Evolutionary conservation across 1,284 basidiomycete genomes (phyloP), one percentile per base, ranked within the genome.

Genomic region (Trametes hirsuta): DNA sequence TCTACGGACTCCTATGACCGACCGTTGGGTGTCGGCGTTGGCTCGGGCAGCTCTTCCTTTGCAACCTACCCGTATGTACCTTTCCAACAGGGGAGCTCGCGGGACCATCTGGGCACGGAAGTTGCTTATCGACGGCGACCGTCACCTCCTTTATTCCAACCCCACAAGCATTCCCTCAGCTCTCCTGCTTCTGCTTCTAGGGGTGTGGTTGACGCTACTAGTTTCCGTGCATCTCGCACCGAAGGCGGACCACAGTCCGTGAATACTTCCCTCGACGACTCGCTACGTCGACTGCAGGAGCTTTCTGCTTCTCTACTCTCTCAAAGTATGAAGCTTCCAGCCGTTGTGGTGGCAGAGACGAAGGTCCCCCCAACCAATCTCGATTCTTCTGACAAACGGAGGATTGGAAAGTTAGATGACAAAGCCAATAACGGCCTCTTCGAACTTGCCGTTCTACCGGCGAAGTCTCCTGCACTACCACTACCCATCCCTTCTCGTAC

Each of bases 401-500:
- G 52, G 8, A 72, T 74, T 10, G 72, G 72, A n/a, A 67, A 68
- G 45, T 37, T 61, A 2, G 60, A 66, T 1, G 71, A 71, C 47
- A 47, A 57, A 11, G 54, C 62, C 45, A 61, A 62, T 10, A 14
- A 47, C 18, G 62, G 61, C 22, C 51, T 40, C 18, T 69, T 68
- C 59, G 65, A 67, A 48, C 65, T 46, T 65, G 52, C 55, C 2
- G 18, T 18, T 18, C 30, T 44, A 6, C 34, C 39, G 0, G 36
- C 51, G 6, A 53, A 48, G 1, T 55, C 47, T 11, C 46, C 56
- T 18, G 12, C 55, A 15, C 39, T 51, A 9, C 60, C 69, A 1
- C 56, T 63, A 2, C 82, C 83, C 24, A 77, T 79, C 56, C 78
- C 80, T 6, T 69, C 77, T 1, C 75, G 81, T n/a, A 83, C 84